Conservation (phyloP, 148 eudicot genomes). For the Heliosperma pusillum region DNA sequence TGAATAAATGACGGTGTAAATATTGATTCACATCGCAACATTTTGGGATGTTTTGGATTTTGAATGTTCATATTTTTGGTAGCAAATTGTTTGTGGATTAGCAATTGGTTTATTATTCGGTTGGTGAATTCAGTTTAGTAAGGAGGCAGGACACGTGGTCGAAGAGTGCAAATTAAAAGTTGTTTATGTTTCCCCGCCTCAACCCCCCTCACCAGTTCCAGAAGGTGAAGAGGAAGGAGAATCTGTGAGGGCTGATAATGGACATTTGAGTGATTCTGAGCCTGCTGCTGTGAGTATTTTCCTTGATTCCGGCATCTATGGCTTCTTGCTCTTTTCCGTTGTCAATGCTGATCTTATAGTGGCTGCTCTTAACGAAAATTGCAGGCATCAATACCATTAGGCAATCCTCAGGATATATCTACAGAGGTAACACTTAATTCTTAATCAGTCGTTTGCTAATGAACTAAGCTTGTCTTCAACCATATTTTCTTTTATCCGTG, state of each 20-base stretch:
- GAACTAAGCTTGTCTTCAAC: neutral
- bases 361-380: conserved; percentile 1
- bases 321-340: neutral
- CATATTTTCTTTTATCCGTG: neutral
- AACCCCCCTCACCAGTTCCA: conserved; percentile 64
- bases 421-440: conserved; percentile 38
- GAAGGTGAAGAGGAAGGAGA: conserved; percentile 63
- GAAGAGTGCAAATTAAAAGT: conserved; percentile 80
- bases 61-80: too few relatives aligned
- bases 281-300: conserved; percentile 27
- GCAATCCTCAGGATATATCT: conserved; percentile 47
- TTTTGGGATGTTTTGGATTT: neutral
- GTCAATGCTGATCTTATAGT: neutral
- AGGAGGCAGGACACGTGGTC: conserved; percentile 61
- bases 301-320: neutral
- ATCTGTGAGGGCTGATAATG: conserved; percentile 28
- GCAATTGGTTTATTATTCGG: neutral
- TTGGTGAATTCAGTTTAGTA: conserved; percentile 46
- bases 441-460: neutral
- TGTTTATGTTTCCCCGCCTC: conserved; percentile 58
- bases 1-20: neutral
- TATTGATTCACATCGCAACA: neutral
- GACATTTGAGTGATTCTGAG: conserved; percentile 37
- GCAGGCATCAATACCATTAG: conserved; percentile 42
- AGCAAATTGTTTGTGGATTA: neutral